A percentile compares a stretch with the other conserved stretches of the same genome.
These are phyloP conservation scores for Colletotrichum sp. DNA, from an alignment of 2,329 filamentous ascomycete species.

Conservation along the genomic window DNA sequence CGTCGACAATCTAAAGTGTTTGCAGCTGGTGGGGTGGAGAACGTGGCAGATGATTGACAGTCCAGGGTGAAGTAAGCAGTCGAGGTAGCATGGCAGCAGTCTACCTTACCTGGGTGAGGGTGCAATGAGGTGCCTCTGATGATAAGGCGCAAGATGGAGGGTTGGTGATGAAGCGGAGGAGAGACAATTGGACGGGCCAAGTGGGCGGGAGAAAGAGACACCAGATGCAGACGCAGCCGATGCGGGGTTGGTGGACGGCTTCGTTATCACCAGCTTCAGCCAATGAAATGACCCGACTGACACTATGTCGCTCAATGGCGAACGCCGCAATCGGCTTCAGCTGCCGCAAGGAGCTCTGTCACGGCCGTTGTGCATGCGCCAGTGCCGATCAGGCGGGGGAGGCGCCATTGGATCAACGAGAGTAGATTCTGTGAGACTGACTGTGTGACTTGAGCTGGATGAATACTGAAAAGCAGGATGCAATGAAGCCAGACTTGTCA, in stretches of 20 bases:
- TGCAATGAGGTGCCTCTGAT: not conserved
- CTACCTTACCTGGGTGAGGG: not conserved
- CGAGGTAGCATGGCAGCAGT: not conserved
- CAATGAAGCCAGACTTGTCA: not conserved
- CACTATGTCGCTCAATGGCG: not conserved
- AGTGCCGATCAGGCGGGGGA: conserved; percentile 1
- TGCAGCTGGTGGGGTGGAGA: not conserved
- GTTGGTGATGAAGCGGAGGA: not conserved
- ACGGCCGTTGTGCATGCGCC: conserved; percentile 6
- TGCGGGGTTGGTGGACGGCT: not conserved
- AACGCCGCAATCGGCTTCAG: conserved; percentile 6
- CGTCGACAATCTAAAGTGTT: conserved; percentile 2
- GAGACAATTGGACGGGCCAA: not conserved
- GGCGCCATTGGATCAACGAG: not conserved
- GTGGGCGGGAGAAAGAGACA: not conserved
- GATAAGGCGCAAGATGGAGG: not conserved
- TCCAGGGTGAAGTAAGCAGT: not conserved
- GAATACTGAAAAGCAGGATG: rapidly evolving
- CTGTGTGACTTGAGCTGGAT: not conserved
- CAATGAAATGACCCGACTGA: not conserved
- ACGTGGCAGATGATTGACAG: not conserved
- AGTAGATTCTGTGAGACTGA: not conserved
- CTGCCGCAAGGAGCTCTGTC: not conserved
- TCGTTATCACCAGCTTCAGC: not conserved
- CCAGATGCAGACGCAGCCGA: not conserved